Base-by-base conservation (phyloP, 2,329 filamentous ascomycete genomes). In the Arthrocladium fulminans region DNA sequence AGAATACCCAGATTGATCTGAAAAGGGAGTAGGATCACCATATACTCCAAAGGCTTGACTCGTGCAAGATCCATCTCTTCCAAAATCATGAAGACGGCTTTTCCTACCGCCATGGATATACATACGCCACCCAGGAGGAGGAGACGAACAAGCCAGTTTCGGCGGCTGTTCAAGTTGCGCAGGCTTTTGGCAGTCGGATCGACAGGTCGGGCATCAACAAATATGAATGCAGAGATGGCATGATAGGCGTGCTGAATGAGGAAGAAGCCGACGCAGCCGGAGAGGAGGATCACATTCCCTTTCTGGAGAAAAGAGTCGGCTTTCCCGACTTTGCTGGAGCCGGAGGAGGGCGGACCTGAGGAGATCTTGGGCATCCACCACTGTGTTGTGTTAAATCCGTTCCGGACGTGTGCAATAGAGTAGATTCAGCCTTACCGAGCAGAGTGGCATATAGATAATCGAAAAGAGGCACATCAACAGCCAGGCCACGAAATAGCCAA, bases 1-100 rank as follows among this genome's bases (percentile, higher is more conserved):
- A 58, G 43, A 15, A 58, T 29, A 13, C 56, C 56, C 32, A 58
- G 30, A 47, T 58, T 58, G 47, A 58, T 45, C 40, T 57, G 56
- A 13, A 57, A 45, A 2, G 56, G 56, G 4, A 57, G 46, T 10
- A 56, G 53, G 39, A 58, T 53, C 40, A 57, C 41, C 17, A 39
- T 35, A 34, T 58, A 58, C 32, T 58, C 56, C 7, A 55, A 17
- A 5, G 48, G 13, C 48, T 58, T 58, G 41, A 58, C 56, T 19
- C 49, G 54, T 4, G 54, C 56, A 6, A 58, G 54, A 23, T 56
- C 56, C 45, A 49, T 42, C 10, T 48, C 32, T 5, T 47, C 54
- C 6, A 58, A 53, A 19, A 57, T 54, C 29, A 52, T 40, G 45
- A 58, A 52, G 2, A 51, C 48, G 10, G 50, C 51, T 35, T 54